Conservation (phyloP, 768 basidiomycete species). For the Xanthoconium purpureum region DNA sequence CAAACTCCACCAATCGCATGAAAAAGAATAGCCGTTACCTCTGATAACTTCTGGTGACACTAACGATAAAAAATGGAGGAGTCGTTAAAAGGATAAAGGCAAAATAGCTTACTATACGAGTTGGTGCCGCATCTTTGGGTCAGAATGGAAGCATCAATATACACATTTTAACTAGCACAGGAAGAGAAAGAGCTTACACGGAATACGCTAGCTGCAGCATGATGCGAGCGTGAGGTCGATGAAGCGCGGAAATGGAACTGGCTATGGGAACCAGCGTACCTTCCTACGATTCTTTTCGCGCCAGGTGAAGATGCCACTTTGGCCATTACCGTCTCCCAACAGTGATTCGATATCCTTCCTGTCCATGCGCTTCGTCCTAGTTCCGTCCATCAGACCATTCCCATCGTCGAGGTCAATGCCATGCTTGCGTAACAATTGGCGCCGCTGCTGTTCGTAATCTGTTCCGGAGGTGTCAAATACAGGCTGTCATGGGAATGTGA, state of each 20-base stretch:
- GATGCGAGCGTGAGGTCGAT: conserved; percentile 23
- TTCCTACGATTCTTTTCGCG: conserved; percentile 90
- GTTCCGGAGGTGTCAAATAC: conserved; percentile 15
- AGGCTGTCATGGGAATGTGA: conserved; percentile 4
- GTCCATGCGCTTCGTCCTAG: conserved; percentile 75
- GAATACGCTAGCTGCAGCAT: conserved; percentile 74
- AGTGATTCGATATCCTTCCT: conserved; percentile 78
- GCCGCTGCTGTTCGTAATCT: conserved; percentile 95
- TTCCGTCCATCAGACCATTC: conserved; percentile 60
- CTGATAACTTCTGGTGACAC: conserved; percentile 92
- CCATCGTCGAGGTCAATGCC: conserved; percentile 92
- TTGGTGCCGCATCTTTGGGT: conserved; percentile 73
- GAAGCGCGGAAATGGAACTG: conserved; percentile 29
- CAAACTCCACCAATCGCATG: conserved; percentile 98
- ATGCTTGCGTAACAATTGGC: conserved; percentile 84
- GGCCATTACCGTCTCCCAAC: conserved; percentile 80
- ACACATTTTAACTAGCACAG: conserved; percentile 7
- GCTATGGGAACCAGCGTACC: conserved; percentile 45
- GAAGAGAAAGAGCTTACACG: conserved; percentile 54
- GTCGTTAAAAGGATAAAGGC: conserved; percentile 26
- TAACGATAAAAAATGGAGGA: conserved; percentile 33
- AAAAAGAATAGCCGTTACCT: conserved; percentile 89
- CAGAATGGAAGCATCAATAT: conserved; percentile 30
- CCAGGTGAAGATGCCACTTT: conserved; percentile 90
- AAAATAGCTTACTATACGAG: conserved; percentile 68